Base-by-base conservation (phyloP, 1,284 basidiomycete species). In the Pseudozyma hubeiensis region DNA sequence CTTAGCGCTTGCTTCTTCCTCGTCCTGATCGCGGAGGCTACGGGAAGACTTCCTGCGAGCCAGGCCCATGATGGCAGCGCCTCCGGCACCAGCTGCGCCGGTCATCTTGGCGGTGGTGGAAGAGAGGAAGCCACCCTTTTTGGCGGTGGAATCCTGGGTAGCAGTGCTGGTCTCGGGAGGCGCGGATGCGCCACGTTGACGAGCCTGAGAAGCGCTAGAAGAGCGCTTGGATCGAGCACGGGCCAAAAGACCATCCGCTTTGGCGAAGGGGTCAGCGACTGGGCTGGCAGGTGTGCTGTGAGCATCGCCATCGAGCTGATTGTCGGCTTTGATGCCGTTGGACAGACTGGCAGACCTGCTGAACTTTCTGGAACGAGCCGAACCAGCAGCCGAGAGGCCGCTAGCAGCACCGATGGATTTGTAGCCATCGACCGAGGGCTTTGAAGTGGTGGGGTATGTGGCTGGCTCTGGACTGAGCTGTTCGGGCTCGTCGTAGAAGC, bases 201-300 rank as follows among this genome's bases (percentile, higher is more conserved):
- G 48, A 5, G 19, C 9, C 9, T 41, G 56, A 6, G 57, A 43
- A 30, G 43, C 57, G 40, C 61, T 64, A 24, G 46, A n/a, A 7
- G 44, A 47, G 13, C 57, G 53, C 14, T 34, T 54, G 35, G 60
- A 61, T 2, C 65, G 53, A n/a, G 72, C 72, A 5, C 72, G 58
- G 3, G 63, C 67, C n/a, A 75, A 33, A 11, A 59, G 24, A 6
- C 35, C 53, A 35, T 75, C 72, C 2, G 72, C 72, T 39, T 75
- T 63, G 6, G 53, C 53, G 47, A 58, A 75, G 1, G 72, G 64
- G 37, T 75, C 72, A 16, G 47, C 24, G 19, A 34, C 24, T 3
- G 37, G 37, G 31, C 24, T 40, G 2, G 30, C 40, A 7, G 53
- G 24, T 7, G 37, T 10, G 5, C 8, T 24, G n/a, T 40, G 47